These are phyloP conservation scores for Myxozyma sirexii DNA, from an alignment of 805 yeast genomes.

Conservation along the genomic window DNA sequence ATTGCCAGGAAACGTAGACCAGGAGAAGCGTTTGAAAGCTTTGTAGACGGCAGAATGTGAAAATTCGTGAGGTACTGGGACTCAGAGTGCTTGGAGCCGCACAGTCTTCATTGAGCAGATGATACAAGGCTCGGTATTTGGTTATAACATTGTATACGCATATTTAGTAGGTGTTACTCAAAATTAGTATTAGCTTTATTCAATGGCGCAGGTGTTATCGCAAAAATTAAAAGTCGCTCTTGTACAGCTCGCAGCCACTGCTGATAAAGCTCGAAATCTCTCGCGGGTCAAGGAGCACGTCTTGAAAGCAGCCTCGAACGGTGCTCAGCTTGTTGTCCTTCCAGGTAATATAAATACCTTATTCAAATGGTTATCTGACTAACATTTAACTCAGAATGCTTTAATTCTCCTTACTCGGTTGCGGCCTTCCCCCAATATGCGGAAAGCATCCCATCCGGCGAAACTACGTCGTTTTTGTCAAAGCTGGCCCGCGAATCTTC, in stretches of 20 bases:
- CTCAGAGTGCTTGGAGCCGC: not conserved
- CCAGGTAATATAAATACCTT: slow-evolving; percentile 52
- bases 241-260: slow-evolving; percentile 78
- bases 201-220: slow-evolving; percentile 14
- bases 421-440: slow-evolving; percentile 84
- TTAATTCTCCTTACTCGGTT: slow-evolving; percentile 93
- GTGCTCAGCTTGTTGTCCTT: slow-evolving; percentile 74
- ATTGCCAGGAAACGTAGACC: slow-evolving; percentile 44
- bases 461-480: slow-evolving; percentile 61
- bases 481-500: slow-evolving; percentile 64
- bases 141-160: not conserved
- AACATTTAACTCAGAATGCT: slow-evolving; percentile 60
- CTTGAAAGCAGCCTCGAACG: slow-evolving; percentile 63
- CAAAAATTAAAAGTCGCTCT: slow-evolving; percentile 57
- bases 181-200: not conserved
- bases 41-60: not conserved
- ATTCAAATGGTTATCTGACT: not conserved
- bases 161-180: not conserved
- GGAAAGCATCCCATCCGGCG: slow-evolving; percentile 77
- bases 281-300: slow-evolving; percentile 65
- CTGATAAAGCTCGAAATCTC: slow-evolving; percentile 79
- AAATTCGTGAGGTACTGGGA: too few species aligned
- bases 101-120: not conserved
- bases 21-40: slow-evolving; percentile 5
- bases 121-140: not conserved